Base-by-base conservation (phyloP, 2,329 filamentous ascomycete species). In the Aspergillus pseudoviridinutans region DNA sequence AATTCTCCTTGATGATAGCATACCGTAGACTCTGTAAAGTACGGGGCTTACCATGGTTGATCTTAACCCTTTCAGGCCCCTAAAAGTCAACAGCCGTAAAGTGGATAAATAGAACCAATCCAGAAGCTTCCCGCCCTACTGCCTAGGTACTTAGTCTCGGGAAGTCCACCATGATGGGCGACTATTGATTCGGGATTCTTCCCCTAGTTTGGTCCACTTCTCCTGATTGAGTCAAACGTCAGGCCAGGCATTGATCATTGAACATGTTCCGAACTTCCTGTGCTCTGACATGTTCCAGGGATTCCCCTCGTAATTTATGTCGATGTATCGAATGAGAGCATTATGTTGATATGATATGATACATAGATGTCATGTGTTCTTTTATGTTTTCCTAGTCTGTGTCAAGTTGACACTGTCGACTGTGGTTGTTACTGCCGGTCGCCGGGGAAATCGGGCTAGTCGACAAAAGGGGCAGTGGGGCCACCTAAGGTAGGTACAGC, bases 381-480 rank as follows among this genome's bases (percentile, higher is more conserved):
- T 44, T 50, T 55, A 42, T 8, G n/a, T 51, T 50, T 49, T 56
- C 12, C 28, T 53, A 50, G 55, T 32, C 12, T 49, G 38, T 58
- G 32, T 41, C 27, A 44, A 42, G 20, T 54, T 59, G 32, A 35
- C 32, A 17, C 12, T 35, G 29, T 2, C 29, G 32, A 35, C 12
- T 35, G 12, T 55, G 38, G 29, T 56, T 59, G 53, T 54, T 53
- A 51, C 20, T 49, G n/a, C 14, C 24, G 50, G 62, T 64, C 61
- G 54, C 54, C 58, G 53, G 54, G 50, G 55, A 58, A 56, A 63
- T 54, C 56, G 55, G 56, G 27, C 56, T 60, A 56, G 56, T 53
- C 46, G 54, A 62, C 60, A 63, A 61, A 47, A 47, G 61, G 58
- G 58, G 50, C 53, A 55, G 60, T 60, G 60, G 60, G 53, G 51